phyloP scores from a whole-genome alignment of 1,284 basidiomycete genomes.

The Lentinus polychrous region DNA sequence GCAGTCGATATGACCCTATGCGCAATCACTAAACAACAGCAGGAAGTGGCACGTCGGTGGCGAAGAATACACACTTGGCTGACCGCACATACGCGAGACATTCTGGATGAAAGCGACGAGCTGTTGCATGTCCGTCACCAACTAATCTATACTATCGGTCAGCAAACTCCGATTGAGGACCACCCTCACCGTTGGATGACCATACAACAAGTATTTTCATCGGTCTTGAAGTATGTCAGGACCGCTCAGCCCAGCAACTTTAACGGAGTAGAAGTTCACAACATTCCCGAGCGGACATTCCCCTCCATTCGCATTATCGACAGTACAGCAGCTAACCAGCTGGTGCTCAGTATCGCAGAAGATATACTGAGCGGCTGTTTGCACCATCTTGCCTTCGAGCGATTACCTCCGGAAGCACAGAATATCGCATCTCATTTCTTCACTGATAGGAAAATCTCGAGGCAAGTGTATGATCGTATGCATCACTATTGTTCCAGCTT shows the following conservation, averaged over 20 bases:
- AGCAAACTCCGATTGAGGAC: slow-evolving; percentile 32
- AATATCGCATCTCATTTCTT: no score
- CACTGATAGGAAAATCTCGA: no score
- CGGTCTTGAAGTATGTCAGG: slow-evolving; percentile 43
- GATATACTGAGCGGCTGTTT: neutral
- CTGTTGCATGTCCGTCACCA: slow-evolving; percentile 42
- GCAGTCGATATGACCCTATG: slow-evolving; percentile 27
- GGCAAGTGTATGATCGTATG: no score
- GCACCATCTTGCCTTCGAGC: no score
- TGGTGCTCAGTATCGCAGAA: neutral
- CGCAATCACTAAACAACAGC: no score
- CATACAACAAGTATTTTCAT: slow-evolving; percentile 35
- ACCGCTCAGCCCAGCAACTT: neutral
- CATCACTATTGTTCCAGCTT: no score
- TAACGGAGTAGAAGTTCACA: neutral
- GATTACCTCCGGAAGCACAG: no score
- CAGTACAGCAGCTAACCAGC: neutral
- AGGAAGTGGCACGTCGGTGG: no score
- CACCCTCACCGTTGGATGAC: slow-evolving; percentile 41
- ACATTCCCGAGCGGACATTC: neutral
- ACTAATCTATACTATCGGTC: slow-evolving; percentile 40
- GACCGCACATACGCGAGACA: slow-evolving; percentile 28
- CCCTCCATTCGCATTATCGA: neutral
- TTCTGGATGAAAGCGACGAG: slow-evolving; percentile 51
- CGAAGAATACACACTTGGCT: slow-evolving; percentile 24